phyloP scores from a whole-genome alignment of 2,329 filamentous ascomycete species.

The Chalara sp. region DNA sequence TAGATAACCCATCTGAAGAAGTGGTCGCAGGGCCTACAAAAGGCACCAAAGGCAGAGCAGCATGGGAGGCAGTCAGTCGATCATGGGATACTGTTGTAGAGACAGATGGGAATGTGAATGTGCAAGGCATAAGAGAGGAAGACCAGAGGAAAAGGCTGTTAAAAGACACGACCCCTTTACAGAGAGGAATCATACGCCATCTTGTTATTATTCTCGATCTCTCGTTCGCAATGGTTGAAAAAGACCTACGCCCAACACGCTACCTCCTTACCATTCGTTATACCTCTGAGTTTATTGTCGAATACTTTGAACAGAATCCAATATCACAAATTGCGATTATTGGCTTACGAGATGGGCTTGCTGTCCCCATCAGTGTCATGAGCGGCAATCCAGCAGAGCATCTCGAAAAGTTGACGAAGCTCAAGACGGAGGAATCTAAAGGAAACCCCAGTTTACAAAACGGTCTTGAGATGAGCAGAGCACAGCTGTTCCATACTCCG shows the following conservation, averaged over 20 bases:
- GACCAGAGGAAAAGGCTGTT: constrained; percentile 75
- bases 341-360: constrained; percentile 88
- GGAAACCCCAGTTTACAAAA: constrained; percentile 84
- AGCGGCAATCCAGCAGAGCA: constrained; percentile 88
- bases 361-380: constrained; percentile 79
- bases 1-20: constrained; percentile 35
- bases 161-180: constrained; percentile 89
- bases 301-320: constrained; percentile 98
- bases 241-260: constrained; percentile 84
- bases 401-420: constrained; percentile 63
- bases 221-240: constrained; percentile 89
- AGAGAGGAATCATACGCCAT: constrained; percentile 96
- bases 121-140: constrained; percentile 71
- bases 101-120: constrained; percentile 73
- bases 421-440: constrained; percentile 61
- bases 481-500: constrained; percentile 85
- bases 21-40: constrained; percentile 21
- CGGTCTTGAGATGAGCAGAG: constrained; percentile 89
- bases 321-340: constrained; percentile 92
- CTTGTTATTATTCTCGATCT: constrained; percentile 86
- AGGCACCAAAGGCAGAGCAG: constrained; percentile 38
- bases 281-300: constrained; percentile 79
- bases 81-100: constrained; percentile 72
- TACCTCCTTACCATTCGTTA: constrained; percentile 78
- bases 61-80: constrained; percentile 61